Conservation (phyloP, 2,329 filamentous ascomycete species). For the Aspergillus proliferans region DNA sequence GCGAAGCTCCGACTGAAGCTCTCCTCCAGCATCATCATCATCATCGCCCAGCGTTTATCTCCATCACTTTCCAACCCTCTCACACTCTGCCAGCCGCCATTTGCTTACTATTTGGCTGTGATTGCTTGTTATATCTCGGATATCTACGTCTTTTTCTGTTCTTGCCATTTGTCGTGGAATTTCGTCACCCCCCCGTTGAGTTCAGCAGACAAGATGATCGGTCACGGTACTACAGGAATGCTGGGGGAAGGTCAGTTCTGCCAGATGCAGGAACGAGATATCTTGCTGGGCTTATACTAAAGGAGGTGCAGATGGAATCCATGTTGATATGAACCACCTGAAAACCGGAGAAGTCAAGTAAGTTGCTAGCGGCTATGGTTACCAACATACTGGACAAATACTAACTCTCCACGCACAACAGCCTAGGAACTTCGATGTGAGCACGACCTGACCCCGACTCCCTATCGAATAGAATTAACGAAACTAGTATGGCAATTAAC, state of each 20-base stretch:
- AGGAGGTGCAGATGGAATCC: slow-evolving; percentile 81
- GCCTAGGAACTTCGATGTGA: slow-evolving; percentile 95
- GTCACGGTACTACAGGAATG: slow-evolving; percentile 36
- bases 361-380: slow-evolving; percentile 33
- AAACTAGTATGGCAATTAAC: slow-evolving; percentile 86
- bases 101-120: no score
- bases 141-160: neutral
- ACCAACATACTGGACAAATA: slow-evolving; percentile 15
- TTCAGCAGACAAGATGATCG: slow-evolving; percentile 29
- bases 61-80: neutral
- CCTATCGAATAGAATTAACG: slow-evolving; percentile 16
- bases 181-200: neutral
- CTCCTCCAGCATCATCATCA: slow-evolving; percentile 2
- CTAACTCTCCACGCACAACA: slow-evolving; percentile 36
- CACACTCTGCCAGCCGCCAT: no score
- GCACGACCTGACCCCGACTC: slow-evolving; percentile 30
- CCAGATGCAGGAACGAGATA: neutral
- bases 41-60: neutral
- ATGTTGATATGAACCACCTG: slow-evolving; percentile 96
- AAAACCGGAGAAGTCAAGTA: slow-evolving; percentile 99
- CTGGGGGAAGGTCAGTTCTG: slow-evolving; percentile 37
- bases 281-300: neutral
- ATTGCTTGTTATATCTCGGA: neutral
- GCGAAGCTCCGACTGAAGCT: slow-evolving; percentile 16
- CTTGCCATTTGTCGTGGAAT: neutral